Percentiles rank a stretch among this genome's conserved stretches.
phyloP scores from a whole-genome alignment of 1,139 yeast species.

The Diutina scorzettiae region DNA sequence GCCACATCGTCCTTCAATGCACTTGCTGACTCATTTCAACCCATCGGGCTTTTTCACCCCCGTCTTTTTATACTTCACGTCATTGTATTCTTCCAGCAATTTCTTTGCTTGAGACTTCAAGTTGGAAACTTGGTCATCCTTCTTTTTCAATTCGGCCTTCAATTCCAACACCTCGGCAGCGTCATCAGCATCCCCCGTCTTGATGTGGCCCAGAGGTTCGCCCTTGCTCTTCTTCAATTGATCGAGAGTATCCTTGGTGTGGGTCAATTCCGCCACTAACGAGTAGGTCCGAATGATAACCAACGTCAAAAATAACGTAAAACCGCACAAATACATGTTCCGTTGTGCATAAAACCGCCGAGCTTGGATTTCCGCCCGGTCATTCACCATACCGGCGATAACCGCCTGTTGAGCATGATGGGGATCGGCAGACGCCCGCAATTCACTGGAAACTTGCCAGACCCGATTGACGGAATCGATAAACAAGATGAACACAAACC shows the following conservation, averaged over 20 bases:
- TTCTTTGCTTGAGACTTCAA: constrained; percentile 64
- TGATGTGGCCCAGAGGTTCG: no score
- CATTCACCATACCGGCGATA: constrained; percentile 25
- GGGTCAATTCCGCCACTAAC: constrained; percentile 64
- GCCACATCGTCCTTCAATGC: no score
- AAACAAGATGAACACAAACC: constrained; percentile 74
- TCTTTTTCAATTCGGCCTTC: constrained; percentile 42
- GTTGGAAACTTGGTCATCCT: constrained; percentile 50
- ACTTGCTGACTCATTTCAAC: no score
- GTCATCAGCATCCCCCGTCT: constrained; percentile 15
- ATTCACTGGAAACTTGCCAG: constrained; percentile 55
- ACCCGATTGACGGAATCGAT: constrained; percentile 84
- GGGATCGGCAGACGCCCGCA: constrained; percentile 19
- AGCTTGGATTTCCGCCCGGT: constrained; percentile 73
- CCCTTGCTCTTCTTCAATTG: constrained; percentile 21
- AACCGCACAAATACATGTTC: constrained; percentile 93
- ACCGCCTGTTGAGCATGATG: constrained; percentile 10
- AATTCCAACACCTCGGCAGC: constrained; percentile 34
- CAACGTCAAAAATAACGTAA: constrained; percentile 80
- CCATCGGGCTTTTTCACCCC: not conserved
- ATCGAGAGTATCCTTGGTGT: constrained; percentile 50
- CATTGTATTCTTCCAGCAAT: constrained; percentile 53
- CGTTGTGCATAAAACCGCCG: constrained; percentile 93
- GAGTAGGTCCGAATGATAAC: constrained; percentile 80
- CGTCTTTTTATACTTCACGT: not conserved